Base-by-base conservation (phyloP, 257 asterid species). In the Sherardia arvensis region DNA sequence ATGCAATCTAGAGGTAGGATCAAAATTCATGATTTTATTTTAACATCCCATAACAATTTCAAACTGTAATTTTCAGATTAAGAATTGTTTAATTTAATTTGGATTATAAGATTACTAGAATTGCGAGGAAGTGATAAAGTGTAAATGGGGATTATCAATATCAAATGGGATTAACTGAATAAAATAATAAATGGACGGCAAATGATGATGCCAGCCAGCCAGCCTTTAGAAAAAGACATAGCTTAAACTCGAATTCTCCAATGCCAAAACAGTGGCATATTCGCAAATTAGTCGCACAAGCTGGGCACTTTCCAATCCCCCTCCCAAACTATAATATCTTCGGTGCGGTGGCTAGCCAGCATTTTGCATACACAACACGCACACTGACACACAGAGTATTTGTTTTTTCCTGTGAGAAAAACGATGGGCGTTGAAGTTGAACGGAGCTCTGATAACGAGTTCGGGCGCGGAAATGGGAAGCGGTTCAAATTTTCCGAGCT, bases 371-470 rank as follows among this genome's bases (percentile, higher is more conserved):
- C 47, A 23, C 53, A 38, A 2, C 36, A 66, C 73, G 54, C 64
- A 33, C 29, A 49, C 2, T n/a, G 17, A 38, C 64, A 33, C 29
- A 49, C 2, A 49, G 17, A 38, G 47, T n/a, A 5, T 49, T 20
- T 20, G 11, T 48, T 45, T 2, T 10, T 45, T 1, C n/a, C n/a
- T n/a, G n/a, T 12, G 4, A 66, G 7, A 25, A 21, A 36, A 45
- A 69, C 14, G 45, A 87, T 77, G 88, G 77, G 76, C 6, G 62
- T 85, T 78, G 88, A 60, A 26, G 62, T 85, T 78, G 88, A 60
- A 26, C 62, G 62, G 38, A 68, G 76, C 21, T 80, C 73, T 49
- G 82, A 79, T 27, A 77, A 64, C n/a, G 64, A 40, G 61, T 57
- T 67, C 34, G 22, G 68, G 32, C 53, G 66, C 17, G 60, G 59